Percentiles rank a stretch among this genome's conserved stretches.
These are phyloP conservation scores for Zygosaccharomyces lentus DNA, from an alignment of 805 yeast genomes.

Conservation along the genomic window DNA sequence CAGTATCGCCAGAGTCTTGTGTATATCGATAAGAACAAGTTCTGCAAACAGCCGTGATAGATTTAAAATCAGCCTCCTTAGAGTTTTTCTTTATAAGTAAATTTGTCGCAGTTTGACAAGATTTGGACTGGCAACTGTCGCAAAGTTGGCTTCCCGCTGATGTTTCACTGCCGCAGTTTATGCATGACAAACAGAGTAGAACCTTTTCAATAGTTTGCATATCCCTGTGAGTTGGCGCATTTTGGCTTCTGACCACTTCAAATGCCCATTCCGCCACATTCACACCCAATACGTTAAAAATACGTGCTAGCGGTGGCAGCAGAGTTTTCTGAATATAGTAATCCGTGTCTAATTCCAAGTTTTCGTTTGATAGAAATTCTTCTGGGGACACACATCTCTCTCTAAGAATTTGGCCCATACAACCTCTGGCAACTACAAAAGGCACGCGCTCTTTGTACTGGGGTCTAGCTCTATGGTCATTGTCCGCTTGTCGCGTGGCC, in stretches of 20 bases:
- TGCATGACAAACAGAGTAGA: slow-evolving; percentile 30
- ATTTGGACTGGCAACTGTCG: slow-evolving; percentile 34
- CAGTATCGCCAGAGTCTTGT: slow-evolving; percentile 25
- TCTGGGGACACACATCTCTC: slow-evolving; percentile 81
- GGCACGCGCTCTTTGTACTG: slow-evolving; percentile 88
- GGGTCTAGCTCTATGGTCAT: slow-evolving; percentile 73
- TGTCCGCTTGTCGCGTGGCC: slow-evolving; percentile 55
- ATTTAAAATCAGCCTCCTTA: slow-evolving; percentile 29
- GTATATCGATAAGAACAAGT: slow-evolving; percentile 33
- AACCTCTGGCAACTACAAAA: slow-evolving; percentile 67
- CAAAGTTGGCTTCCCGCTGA: slow-evolving; percentile 33
- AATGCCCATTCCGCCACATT: slow-evolving; percentile 72
- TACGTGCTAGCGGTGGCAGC: slow-evolving; percentile 84
- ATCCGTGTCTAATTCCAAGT: slow-evolving; percentile 61
- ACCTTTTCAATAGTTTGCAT: slow-evolving; percentile 12
- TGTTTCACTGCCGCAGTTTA: slow-evolving; percentile 30
- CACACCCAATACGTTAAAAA: slow-evolving; percentile 79
- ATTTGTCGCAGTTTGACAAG: slow-evolving; percentile 35
- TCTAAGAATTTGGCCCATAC: slow-evolving; percentile 51
- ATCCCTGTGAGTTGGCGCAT: slow-evolving; percentile 5
- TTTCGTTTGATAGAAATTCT: slow-evolving; percentile 48
- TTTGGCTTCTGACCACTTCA: slow-evolving; percentile 48
- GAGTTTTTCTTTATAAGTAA: slow-evolving; percentile 23
- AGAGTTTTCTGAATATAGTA: slow-evolving; percentile 81
- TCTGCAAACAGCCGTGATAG: slow-evolving; percentile 36